Evolutionary conservation across 306 rosid species (phyloP), one percentile per base, ranked within the genome.

Genomic region (Vachellia collinsii): DNA sequence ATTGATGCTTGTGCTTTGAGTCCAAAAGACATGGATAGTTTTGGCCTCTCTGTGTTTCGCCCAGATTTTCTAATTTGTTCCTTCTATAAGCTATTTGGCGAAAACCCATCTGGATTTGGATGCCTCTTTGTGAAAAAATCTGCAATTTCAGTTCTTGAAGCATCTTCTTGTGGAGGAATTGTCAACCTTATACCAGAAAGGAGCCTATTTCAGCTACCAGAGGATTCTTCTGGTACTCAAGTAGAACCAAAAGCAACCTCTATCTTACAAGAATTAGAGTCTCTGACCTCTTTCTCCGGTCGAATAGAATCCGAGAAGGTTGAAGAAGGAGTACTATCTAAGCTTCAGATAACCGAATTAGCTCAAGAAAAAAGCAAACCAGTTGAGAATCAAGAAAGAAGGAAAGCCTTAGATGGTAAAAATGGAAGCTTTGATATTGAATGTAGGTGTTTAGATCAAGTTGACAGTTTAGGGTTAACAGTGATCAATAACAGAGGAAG

Each of bases 51-150:
- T 47, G 87, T 95, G 48, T 85, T 89, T 75, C 92, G 85, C 56
- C 99, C 98, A 4, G 99, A 93, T 19, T 95, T 93, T 74, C 87
- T 95, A 8, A 83, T 93, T 48, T 93, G 92, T 62, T 95, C 99
- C 10, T 95, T 93, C 85, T 95, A 95, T 59, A 95, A 95, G 71
- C 85, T 93, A 13, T 95, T 85, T 64, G 98, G 99, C 5, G 95
- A 91, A 74, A 95, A 91, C 86, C 99, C 99, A 78, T 95, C 97
- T 56, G 99, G 99, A 19, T 91, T 93, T 86, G 99, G 98, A 16
- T 95, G 99, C 83, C 86, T 93, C 43, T 88, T 93, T 69, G 92
- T 95, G 38, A 95, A 93, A 80, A 95, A 93, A 85, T 84, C 97
- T 29, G 84, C 81, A 25, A 75, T 91, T 78, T 56, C 95, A 0